Percentiles rank a stretch among this genome's conserved stretches.
These are phyloP conservation scores for Neoscytalidium dimidiatum DNA, from an alignment of 2,329 filamentous ascomycete genomes.

Conservation along the genomic window DNA sequence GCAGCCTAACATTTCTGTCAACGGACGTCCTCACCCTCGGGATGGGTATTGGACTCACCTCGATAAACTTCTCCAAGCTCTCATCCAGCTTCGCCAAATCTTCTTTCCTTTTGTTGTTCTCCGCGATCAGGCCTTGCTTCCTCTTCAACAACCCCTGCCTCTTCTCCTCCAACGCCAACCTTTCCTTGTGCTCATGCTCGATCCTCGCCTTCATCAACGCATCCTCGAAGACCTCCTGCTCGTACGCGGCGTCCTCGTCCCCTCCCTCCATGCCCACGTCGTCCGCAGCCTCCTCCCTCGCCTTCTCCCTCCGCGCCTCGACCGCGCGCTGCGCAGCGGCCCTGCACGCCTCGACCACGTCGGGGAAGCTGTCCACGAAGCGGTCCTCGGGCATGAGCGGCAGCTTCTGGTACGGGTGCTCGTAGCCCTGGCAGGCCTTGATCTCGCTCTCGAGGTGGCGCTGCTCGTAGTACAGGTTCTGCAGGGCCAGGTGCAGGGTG, in stretches of 20 bases:
- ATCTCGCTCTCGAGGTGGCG: slow-evolving; percentile 89
- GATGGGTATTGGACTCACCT: slow-evolving; percentile 65
- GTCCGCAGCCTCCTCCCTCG: slow-evolving; percentile 89
- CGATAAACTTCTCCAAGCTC: slow-evolving; percentile 91
- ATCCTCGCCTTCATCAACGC: slow-evolving; percentile 87
- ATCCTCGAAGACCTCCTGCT: slow-evolving; percentile 82
- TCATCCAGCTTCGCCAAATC: slow-evolving; percentile 88
- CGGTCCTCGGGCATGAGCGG: slow-evolving; percentile 82
- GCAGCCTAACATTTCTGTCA: slow-evolving; percentile 61
- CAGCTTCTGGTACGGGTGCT: slow-evolving; percentile 89
- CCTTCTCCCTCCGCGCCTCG: slow-evolving; percentile 64
- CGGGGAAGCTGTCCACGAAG: slow-evolving; percentile 74
- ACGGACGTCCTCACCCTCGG: neutral
- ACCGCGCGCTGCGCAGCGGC: slow-evolving; percentile 30
- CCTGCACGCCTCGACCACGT: slow-evolving; percentile 49
- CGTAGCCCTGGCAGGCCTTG: slow-evolving; percentile 83
- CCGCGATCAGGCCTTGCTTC: slow-evolving; percentile 68
- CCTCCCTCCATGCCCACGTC: slow-evolving; percentile 84
- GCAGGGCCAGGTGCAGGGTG: slow-evolving; percentile 83
- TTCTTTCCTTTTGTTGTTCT: slow-evolving; percentile 91
- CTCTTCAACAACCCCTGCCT: slow-evolving; percentile 64
- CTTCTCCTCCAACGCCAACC: slow-evolving; percentile 82
- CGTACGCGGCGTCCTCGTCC: slow-evolving; percentile 85
- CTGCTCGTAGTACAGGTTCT: slow-evolving; percentile 97
- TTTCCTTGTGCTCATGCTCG: slow-evolving; percentile 82